phyloP scores from a whole-genome alignment of 108 stramenopile species.

The Stephanodiscus triporus region DNA sequence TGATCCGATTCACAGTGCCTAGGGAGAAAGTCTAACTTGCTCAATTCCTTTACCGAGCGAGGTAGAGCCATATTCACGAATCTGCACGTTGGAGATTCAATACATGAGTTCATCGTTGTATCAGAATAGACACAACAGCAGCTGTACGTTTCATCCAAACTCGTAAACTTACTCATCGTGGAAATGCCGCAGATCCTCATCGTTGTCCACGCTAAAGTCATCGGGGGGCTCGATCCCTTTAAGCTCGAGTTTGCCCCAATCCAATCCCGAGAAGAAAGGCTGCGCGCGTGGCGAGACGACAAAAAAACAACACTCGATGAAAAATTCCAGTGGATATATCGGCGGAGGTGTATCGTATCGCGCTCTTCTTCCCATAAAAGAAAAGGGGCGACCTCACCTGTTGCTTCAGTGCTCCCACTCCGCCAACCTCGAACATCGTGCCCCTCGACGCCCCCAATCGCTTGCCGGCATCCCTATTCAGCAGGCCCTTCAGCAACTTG shows the following conservation, averaged over 20 bases:
- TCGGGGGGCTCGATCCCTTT: slow-evolving; percentile 81
- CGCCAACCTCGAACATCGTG: slow-evolving; percentile 98
- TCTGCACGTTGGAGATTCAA: slow-evolving; percentile 5
- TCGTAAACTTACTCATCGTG: slow-evolving; percentile 69
- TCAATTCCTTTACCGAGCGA: slow-evolving; percentile 80
- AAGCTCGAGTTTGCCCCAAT: slow-evolving; percentile 90
- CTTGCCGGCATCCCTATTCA: slow-evolving; percentile 88
- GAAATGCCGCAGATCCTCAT: slow-evolving; percentile 83
- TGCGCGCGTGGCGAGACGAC: background rate
- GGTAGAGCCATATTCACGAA: slow-evolving; percentile 84
- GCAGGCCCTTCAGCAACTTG: slow-evolving; percentile 89
- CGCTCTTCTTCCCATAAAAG: no score
- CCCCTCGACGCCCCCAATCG: slow-evolving; percentile 88
- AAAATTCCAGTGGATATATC: background rate
- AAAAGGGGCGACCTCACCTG: no score
- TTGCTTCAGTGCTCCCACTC: slow-evolving; percentile 91
- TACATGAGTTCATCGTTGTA: background rate
- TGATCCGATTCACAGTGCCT: slow-evolving; percentile 64
- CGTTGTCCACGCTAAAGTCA: slow-evolving; percentile 68
- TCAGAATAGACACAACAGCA: background rate
- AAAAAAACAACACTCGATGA: background rate
- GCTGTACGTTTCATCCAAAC: background rate
- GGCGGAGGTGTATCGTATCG: background rate
- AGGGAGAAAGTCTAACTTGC: slow-evolving; percentile 54
- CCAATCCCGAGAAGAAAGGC: slow-evolving; percentile 85